Evolutionary conservation across 352 stramenopile species (phyloP).

Genomic region (Globisporangium emineosum): DNA sequence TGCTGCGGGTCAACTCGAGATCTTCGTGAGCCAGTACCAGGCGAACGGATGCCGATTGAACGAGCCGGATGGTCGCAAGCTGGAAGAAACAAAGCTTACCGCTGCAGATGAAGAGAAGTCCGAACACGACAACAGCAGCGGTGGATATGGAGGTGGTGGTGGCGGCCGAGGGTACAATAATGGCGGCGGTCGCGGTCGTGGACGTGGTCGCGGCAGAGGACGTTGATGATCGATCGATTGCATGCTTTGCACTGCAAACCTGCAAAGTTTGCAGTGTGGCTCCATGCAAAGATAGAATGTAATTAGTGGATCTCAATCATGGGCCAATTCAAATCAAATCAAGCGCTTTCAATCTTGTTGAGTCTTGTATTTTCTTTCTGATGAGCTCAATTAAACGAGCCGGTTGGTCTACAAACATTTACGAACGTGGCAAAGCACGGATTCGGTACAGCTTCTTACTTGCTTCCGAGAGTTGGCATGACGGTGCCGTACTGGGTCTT

Average conservation of each 20-base stretch:
- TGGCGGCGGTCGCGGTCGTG: constrained; percentile 36
- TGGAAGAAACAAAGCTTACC: constrained; percentile 70
- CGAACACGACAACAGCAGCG: constrained; percentile 32
- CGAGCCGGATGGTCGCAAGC: constrained; percentile 60
- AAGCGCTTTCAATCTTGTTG: background rate
- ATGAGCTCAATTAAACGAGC: background rate
- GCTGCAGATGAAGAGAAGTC: constrained; percentile 65
- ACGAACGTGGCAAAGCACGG: constrained; percentile 1
- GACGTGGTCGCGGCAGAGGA: constrained; percentile 29
- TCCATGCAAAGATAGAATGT: background rate
- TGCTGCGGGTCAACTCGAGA: constrained; percentile 65
- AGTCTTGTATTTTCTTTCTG: background rate
- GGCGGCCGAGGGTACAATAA: constrained; percentile 24
- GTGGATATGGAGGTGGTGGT: constrained; percentile 21
- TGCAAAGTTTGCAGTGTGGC: background rate
- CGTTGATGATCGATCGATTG: constrained; percentile 1
- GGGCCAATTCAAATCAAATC: background rate
- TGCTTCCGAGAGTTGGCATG: constrained; percentile 90
- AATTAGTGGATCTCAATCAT: background rate
- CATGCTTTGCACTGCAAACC: too few relatives aligned
- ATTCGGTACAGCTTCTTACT: constrained; percentile 26
- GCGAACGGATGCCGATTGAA: constrained; percentile 46
- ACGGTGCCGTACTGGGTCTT: constrained; percentile 87
- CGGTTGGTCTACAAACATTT: constrained; percentile 13
- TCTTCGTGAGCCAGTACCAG: constrained; percentile 72